A percentile compares a stretch with the other conserved stretches of the same genome.
These are phyloP conservation scores for Cerrena zonata DNA, from an alignment of 1,284 basidiomycete genomes.

Conservation along the genomic window DNA sequence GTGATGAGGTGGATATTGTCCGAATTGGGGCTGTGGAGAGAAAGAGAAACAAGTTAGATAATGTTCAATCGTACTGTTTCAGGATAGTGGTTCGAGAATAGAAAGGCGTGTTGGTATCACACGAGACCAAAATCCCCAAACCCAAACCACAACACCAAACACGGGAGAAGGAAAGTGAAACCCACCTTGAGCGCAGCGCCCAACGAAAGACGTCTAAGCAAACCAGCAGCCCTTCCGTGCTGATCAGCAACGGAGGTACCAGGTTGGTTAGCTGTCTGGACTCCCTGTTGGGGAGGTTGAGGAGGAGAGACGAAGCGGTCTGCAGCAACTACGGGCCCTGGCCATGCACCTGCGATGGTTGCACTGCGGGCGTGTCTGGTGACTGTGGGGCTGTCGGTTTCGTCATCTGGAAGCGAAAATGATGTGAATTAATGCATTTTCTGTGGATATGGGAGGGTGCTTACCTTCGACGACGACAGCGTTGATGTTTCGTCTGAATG, in stretches of 20 bases:
- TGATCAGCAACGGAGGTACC: slow-evolving; percentile 39
- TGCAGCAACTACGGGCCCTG: no score
- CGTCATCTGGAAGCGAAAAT: slow-evolving; percentile 39
- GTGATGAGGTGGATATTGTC: slow-evolving; percentile 12
- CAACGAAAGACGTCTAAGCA: slow-evolving; percentile 67
- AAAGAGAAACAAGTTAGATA: not conserved
- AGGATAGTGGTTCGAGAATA: no score
- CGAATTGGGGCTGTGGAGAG: slow-evolving; percentile 19
- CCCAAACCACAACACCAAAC: not conserved
- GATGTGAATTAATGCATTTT: no score
- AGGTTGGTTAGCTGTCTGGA: slow-evolving; percentile 27
- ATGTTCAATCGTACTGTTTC: not conserved
- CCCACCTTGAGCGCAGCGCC: slow-evolving; percentile 55
- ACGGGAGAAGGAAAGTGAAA: slow-evolving; percentile 9
- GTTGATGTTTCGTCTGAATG: slow-evolving; percentile 42
- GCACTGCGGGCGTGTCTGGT: slow-evolving; percentile 27
- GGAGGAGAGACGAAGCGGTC: slow-evolving; percentile 34
- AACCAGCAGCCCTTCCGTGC: slow-evolving; percentile 57
- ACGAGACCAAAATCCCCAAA: not conserved
- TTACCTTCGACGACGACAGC: slow-evolving; percentile 60
- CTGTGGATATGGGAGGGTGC: no score
- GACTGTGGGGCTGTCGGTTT: slow-evolving; percentile 28
- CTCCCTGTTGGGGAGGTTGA: slow-evolving; percentile 41
- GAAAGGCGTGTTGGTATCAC: no score
- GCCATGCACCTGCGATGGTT: slow-evolving; percentile 36